phyloP scores from a whole-genome alignment of 1,284 basidiomycete species.

The Anthracocystis panici-leucophaei region DNA sequence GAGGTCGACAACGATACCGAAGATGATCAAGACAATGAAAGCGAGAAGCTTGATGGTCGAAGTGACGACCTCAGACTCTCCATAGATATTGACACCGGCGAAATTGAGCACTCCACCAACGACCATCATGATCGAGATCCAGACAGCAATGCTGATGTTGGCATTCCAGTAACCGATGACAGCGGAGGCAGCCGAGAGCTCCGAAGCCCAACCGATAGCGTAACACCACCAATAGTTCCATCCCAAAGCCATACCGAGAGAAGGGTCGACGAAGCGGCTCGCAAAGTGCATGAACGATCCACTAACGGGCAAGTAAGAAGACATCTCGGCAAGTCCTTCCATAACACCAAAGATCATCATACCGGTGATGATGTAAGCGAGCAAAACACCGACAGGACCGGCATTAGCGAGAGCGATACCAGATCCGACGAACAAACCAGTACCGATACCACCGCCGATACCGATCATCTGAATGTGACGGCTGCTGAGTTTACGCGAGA shows the following conservation, averaged over 20 bases:
- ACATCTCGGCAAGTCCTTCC: conserved; percentile 64
- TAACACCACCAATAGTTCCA: conserved; percentile 65
- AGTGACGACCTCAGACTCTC: conserved; percentile 74
- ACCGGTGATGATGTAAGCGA: conserved; percentile 61
- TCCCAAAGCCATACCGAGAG: conserved; percentile 77
- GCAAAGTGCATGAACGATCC: conserved; percentile 64
- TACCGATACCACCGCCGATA: conserved; percentile 63
- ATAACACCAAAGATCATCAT: conserved; percentile 58
- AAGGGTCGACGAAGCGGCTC: conserved; percentile 74
- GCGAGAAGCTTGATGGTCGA: conserved; percentile 75
- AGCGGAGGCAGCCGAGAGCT: conserved; percentile 70
- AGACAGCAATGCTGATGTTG: conserved; percentile 55
- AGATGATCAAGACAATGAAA: conserved; percentile 75
- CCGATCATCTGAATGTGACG: conserved; percentile 61
- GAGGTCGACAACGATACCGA: conserved; percentile 73
- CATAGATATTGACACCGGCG: conserved; percentile 67
- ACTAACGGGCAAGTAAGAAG: conserved; percentile 57
- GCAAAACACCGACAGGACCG: conserved; percentile 59
- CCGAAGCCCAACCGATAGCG: conserved; percentile 62
- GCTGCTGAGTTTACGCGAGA: conserved; percentile 39
- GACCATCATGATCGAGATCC: conserved; percentile 60
- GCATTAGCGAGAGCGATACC: conserved; percentile 54
- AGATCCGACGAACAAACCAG: conserved; percentile 63
- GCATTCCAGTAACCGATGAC: conserved; percentile 67
- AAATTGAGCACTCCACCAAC: conserved; percentile 57